phyloP scores from a whole-genome alignment of 306 rosid genomes.

The Dicorynia guianensis region DNA sequence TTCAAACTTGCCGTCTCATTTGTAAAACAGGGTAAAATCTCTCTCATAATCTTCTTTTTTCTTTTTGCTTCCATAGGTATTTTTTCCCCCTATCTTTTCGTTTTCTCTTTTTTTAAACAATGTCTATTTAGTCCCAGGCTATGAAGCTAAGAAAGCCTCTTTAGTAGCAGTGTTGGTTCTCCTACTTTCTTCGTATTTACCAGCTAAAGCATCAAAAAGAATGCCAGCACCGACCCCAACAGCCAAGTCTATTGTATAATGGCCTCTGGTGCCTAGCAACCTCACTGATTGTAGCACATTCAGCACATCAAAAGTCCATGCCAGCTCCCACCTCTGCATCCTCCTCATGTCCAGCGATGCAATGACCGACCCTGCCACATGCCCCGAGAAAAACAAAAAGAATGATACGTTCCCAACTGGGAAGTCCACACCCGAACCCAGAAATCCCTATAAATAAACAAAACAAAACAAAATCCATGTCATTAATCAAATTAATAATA shows the following conservation, averaged over 20 bases:
- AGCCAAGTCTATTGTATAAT: constrained; percentile 86
- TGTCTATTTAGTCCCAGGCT: background rate
- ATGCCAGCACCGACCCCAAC: constrained; percentile 93
- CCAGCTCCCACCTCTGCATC: constrained; percentile 72
- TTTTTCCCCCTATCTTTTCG: background rate
- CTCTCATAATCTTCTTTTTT: background rate
- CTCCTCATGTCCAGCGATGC: constrained; percentile 95
- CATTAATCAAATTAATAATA: background rate
- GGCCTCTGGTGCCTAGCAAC: constrained; percentile 87
- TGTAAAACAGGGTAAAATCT: too few species aligned
- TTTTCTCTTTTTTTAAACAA: background rate
- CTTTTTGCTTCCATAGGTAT: background rate
- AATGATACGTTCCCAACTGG: constrained; percentile 95
- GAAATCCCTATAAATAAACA: constrained; percentile 59
- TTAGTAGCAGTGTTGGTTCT: constrained; percentile 33
- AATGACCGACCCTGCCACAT: constrained; percentile 90
- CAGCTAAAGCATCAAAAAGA: constrained; percentile 83
- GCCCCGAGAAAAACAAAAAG: constrained; percentile 86
- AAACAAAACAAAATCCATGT: too few species aligned
- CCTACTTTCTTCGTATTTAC: constrained; percentile 70
- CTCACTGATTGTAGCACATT: constrained; percentile 76
- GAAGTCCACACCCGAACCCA: constrained; percentile 90
- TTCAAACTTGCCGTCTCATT: too few species aligned
- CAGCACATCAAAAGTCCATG: constrained; percentile 70
- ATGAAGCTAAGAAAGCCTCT: constrained; percentile 3